Evolutionary conservation across 805 yeast genomes (phyloP), one percentile per base, ranked within the genome.

Genomic region (Allodekkera sacchari): DNA sequence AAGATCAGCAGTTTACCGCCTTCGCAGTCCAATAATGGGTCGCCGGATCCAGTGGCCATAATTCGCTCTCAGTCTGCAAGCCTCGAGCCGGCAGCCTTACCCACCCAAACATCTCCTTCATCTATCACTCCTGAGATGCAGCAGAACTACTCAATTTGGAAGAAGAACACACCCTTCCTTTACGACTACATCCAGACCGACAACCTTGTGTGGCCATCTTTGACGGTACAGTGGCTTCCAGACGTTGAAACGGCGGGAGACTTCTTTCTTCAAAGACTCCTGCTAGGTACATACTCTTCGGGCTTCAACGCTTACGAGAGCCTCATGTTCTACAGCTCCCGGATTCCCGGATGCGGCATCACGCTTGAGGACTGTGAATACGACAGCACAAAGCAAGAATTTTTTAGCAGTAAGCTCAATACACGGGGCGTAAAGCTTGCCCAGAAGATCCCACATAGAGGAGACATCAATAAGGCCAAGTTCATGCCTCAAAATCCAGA

Each of bases 401-500:
- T 59, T 53, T 23, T 35, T 33, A 4, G 12, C 30, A n/a, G 41
- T 42, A 34, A 18, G 13, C 22, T 4, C 18, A 25, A 25, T 11
- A 18, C 9, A 26, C 30, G 21, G 14, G 25, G 22, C 21, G 16
- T 43, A 22, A 31, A 36, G 13, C 6, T 50, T 15, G 28, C 64
- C 4, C 94, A 83, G 53, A 66, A 68, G 27, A 75, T 83, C n/a
- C 64, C 70, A 21, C 85, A 77, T 42, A 52, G 59, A 1, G 87
- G 83, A 2, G 92, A 80, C 41, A 77, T 87, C 34, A 83, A 84
- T 49, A 69, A 72, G 38, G 77, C 82, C 0, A 64, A 79, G 22
- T 73, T 71, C 45, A 72, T 83, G 76, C 94, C 95, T 0, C 89
- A 81, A 43, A 88, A 88, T 46, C 92, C 92, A 2, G 92, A 87